Evolutionary conservation across 2,329 filamentous ascomycete genomes (phyloP).

Genomic region (Metarhizium humberi): DNA sequence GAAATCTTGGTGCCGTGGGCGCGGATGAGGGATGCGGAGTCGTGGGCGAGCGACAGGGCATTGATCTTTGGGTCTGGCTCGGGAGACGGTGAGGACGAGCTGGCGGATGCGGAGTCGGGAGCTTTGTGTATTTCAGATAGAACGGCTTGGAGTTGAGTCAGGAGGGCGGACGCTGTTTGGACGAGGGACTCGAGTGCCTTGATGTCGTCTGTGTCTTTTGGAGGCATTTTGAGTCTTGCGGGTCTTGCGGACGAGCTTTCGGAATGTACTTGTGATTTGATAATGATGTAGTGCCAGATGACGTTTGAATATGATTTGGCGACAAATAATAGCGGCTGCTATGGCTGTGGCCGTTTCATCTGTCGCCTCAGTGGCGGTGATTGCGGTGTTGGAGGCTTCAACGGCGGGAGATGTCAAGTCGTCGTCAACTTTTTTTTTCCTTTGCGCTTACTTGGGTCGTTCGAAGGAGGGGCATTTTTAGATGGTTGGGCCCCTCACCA

Average conservation of each 20-base stretch:
- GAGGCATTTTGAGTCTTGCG: slow-evolving; percentile 13
- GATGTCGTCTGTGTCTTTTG: slow-evolving; percentile 17
- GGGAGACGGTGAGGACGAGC: slow-evolving; percentile 6
- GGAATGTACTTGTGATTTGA: too few species aligned
- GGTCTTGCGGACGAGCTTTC: neutral
- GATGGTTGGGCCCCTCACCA: too few species aligned
- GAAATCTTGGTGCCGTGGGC: slow-evolving; percentile 84
- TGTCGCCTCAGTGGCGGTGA: too few species aligned
- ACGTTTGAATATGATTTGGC: too few species aligned
- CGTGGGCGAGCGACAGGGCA: slow-evolving; percentile 59
- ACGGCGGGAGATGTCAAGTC: too few species aligned
- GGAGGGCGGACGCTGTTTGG: slow-evolving; percentile 26
- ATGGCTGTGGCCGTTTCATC: too few species aligned
- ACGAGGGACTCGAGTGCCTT: slow-evolving; percentile 29
- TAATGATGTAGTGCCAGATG: too few species aligned
- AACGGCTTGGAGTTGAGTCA: slow-evolving; percentile 32
- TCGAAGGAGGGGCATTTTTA: too few species aligned
- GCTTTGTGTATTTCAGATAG: slow-evolving; percentile 29
- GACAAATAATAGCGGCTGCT: too few species aligned
- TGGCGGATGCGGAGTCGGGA: slow-evolving; percentile 8
- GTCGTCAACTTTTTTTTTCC: too few species aligned
- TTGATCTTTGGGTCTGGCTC: slow-evolving; percentile 29
- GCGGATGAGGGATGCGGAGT: slow-evolving; percentile 63
- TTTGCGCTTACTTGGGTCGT: too few species aligned
- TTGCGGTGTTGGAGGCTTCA: too few species aligned